Evolutionary conservation across 148 eudicot species (phyloP).

Genomic region (Drosera capensis): DNA sequence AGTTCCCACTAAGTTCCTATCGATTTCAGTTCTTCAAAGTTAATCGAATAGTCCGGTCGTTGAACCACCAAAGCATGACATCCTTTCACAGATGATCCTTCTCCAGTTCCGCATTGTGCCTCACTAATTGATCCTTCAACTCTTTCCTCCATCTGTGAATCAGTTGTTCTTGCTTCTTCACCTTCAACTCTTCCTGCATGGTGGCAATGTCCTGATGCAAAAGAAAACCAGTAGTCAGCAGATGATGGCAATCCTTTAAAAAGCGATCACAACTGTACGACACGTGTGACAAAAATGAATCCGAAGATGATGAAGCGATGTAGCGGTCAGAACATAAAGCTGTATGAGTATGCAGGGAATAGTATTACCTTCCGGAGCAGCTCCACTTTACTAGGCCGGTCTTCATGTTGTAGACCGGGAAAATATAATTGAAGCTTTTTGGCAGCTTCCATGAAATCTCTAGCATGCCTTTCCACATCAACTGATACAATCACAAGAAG

Average conservation of each 20-base stretch:
- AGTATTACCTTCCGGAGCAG: constrained; percentile 47
- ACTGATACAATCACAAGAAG: constrained; percentile 28
- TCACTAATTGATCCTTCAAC: constrained; percentile 48
- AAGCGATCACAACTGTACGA: too few relatives aligned
- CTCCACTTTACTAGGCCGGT: constrained; percentile 61
- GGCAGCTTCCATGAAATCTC: constrained; percentile 95
- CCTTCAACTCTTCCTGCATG: constrained; percentile 71
- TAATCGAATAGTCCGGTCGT: too few relatives aligned
- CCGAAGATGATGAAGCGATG: too few relatives aligned
- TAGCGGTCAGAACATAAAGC: too few relatives aligned
- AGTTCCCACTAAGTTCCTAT: too few relatives aligned
- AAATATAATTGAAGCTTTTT: constrained; percentile 80
- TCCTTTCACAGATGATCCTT: too few relatives aligned
- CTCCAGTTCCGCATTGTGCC: constrained; percentile 45
- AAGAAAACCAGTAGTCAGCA: not conserved
- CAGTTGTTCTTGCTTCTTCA: constrained; percentile 39
- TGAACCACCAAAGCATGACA: too few relatives aligned
- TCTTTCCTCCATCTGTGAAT: constrained; percentile 63
- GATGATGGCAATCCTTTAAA: too few relatives aligned
- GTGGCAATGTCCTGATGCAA: constrained; percentile 39
- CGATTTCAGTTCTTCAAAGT: too few relatives aligned
- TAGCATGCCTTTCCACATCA: constrained; percentile 86
- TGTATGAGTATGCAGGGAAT: not conserved
- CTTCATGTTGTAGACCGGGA: constrained; percentile 61
- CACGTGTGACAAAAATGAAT: too few relatives aligned